Base-by-base conservation (phyloP, 1,284 basidiomycete genomes). In the Rhodotorula sp. region DNA sequence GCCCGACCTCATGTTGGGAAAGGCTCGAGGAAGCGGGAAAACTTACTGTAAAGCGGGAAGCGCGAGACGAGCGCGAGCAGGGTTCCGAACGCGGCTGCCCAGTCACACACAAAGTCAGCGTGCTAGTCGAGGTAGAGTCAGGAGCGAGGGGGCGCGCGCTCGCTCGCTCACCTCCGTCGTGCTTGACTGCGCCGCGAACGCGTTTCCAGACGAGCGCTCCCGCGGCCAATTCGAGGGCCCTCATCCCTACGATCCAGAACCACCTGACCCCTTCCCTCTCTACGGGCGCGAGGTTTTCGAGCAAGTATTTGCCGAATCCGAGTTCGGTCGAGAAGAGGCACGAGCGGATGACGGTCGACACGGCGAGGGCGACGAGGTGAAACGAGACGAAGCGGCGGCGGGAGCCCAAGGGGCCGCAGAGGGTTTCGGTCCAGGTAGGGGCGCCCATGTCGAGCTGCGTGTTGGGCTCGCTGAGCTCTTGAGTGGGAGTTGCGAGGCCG, bases 211-310 rank as follows among this genome's bases (percentile, higher is more conserved):
- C 58, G 18, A 17, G 67, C 14, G 69, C 68, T 53, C 64, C 72
- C 18, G 68, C 33, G 3, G 63, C 65, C 22, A 75, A 62, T 18
- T 77, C 76, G 59, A 59, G 64, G 12, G 69, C 54, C 15, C 76
- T 57, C 24, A 67, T 68, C 6, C 60, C 71, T 22, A 73, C 59
- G 45, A 77, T 74, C 46, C 57, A 77, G 24, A 55, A 46, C 74
- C 74, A 77, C 26, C 66, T 58, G 20, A 74, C 69, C n/a, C 69
- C 61, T 51, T 75, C 71, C 24, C 76, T 65, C 60, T 77, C 76
- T 64, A 77, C 65, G 33, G 76, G 74, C 2, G 74, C 76, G 20
- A 77, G 70, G 58, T 72, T 74, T 55, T 74, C 55, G 49, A 69
- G 44, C 44, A 71, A 65, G 60, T 68, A 68, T 14, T 42, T 30